These are phyloP conservation scores for Exserohilum rostratum DNA, from an alignment of 2,329 filamentous ascomycete species.

Conservation along the genomic window DNA sequence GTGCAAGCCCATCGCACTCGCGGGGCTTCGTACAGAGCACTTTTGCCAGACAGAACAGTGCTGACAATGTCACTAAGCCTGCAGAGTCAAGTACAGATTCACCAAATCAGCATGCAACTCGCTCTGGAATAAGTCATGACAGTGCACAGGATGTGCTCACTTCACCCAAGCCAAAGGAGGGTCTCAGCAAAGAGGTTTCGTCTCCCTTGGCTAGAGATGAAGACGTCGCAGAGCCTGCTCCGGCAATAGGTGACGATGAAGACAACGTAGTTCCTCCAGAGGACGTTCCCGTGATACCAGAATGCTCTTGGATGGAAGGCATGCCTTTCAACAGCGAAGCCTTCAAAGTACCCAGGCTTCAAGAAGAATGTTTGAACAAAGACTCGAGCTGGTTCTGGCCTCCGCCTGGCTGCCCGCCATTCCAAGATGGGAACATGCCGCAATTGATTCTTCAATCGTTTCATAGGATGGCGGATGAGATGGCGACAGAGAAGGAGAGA, in stretches of 20 bases:
- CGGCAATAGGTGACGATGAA: too few species aligned
- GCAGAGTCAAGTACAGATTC: neutral
- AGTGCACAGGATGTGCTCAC: neutral
- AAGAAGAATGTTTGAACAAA: slow-evolving; percentile 57
- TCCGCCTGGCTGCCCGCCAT: slow-evolving; percentile 37
- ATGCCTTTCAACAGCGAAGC: slow-evolving; percentile 28
- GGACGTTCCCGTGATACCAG: neutral
- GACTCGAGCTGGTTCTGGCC: slow-evolving; percentile 46
- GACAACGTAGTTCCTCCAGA: neutral
- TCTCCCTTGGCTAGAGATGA: neutral
- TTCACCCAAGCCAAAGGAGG: neutral
- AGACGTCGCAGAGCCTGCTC: neutral
- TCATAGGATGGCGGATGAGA: slow-evolving; percentile 24
- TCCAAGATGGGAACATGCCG: slow-evolving; percentile 50
- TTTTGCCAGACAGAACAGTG: slow-evolving; percentile 4
- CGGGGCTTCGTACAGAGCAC: neutral
- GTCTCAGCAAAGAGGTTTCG: neutral
- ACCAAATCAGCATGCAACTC: neutral
- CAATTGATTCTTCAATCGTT: slow-evolving; percentile 37
- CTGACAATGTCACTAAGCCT: neutral
- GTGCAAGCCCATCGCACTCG: neutral
- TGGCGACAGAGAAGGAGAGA: slow-evolving; percentile 16
- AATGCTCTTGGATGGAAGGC: slow-evolving; percentile 34
- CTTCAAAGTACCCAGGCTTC: slow-evolving; percentile 52
- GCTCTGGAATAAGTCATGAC: neutral